These are phyloP conservation scores for Helichrysum umbraculigerum DNA, from an alignment of 129 eudicot species.

Conservation along the genomic window DNA sequence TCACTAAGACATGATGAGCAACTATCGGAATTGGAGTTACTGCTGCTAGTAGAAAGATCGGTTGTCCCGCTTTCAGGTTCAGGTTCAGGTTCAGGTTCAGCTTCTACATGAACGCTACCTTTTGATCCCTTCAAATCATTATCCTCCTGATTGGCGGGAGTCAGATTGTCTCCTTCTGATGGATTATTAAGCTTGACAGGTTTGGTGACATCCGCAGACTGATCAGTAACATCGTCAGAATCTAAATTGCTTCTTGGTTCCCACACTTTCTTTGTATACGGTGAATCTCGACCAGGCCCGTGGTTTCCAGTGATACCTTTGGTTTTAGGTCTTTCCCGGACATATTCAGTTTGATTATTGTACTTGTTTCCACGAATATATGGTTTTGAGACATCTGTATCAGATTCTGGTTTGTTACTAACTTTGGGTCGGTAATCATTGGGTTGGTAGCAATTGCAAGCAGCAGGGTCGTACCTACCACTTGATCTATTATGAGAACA, in stretches of 20 bases:
- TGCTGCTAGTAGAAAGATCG: conserved; percentile 46
- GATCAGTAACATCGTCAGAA: conserved; percentile 51
- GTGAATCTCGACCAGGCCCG: conserved; percentile 38
- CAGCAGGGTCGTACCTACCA: conserved; percentile 44
- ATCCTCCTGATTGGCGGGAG: conserved; percentile 20
- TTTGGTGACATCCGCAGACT: conserved; percentile 38
- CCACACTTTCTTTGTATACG: conserved; percentile 72
- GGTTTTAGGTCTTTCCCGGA: conserved; percentile 57
- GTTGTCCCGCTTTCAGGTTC: conserved; percentile 40
- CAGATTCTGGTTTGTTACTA: conserved; percentile 53
- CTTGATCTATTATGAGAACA: conserved; percentile 43
- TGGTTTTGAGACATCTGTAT: conserved; percentile 51
- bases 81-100: conserved; percentile 21
- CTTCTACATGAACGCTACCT: conserved; percentile 18
- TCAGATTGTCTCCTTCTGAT: conserved; percentile 1
- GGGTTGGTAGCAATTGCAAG: conserved; percentile 67
- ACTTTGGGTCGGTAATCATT: conserved; percentile 59
- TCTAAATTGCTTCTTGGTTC: conserved; percentile 71
- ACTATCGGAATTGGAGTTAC: conserved; percentile 67
- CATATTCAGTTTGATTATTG: conserved; percentile 41
- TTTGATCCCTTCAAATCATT: conserved; percentile 35
- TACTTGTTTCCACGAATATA: conserved; percentile 54
- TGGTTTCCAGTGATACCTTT: conserved; percentile 42
- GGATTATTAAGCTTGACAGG: conserved; percentile 31
- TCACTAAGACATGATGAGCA: conserved; percentile 89